Base-by-base conservation (phyloP, 2,329 filamentous ascomycete species). In the Lachnellula occidentalis region DNA sequence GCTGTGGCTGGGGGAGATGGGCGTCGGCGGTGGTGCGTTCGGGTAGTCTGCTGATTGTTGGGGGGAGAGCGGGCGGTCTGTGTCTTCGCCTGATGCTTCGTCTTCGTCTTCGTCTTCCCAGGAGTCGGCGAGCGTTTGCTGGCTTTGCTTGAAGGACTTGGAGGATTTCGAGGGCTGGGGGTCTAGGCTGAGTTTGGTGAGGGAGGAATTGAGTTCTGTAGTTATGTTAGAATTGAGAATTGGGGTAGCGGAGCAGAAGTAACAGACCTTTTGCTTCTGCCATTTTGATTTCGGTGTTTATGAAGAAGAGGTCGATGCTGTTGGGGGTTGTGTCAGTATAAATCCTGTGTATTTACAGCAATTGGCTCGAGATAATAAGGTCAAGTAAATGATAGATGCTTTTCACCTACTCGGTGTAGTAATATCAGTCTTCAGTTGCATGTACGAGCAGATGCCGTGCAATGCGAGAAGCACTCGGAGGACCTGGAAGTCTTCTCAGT, bases 51-150 rank as follows among this genome's bases (percentile, higher is more conserved):
- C 55, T 34, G 65, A 62, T 52, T 63, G 59, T 45, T 63, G 67
- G 45, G 59, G 43, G 34, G 61, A 50, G 50, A 67, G 54, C 15
- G 64, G 57, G 41, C 55, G 39, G 14, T 67, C 64, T 43, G 63
- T 54, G 45, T 67, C 65, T 37, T 69, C 66, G 21, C 69, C 66
- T 31, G 69, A 69, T 41, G 27, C 27, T 31, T 71, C 71, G 17
- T 37, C 41, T 75, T 76, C 71, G 34, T 79, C 77, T 53, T 88
- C 88, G 64, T 94, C 86, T 71, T 91, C 87, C 88, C 88, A 92
- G 43, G 85, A 89, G 60, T 91, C 88, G 51, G 78, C 81, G 19
- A 87, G 74, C n/a, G 57, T 60, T 41, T 67, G 55, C 51, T 70
- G 63, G 59, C 74, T 75, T 55, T 73, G 73, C 50, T 63, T 66